Evolutionary conservation across 495 filamentous ascomycete genomes (phyloP).

Genomic region (Penicillium tannophilum): DNA sequence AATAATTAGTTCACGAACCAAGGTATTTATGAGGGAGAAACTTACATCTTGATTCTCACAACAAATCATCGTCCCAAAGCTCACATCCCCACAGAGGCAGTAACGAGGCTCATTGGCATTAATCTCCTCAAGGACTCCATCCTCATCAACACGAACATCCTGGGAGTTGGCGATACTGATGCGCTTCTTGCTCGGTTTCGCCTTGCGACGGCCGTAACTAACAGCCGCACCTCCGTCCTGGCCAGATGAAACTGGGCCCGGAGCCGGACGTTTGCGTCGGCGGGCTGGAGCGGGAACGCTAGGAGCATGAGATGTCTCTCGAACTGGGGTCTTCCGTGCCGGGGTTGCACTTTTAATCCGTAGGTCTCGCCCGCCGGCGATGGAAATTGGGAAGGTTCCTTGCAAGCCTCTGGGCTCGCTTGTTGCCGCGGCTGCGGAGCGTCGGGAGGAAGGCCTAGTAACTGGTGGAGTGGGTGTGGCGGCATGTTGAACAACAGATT

Average conservation of each 20-base stretch:
- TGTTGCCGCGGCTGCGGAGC: conserved; percentile 43
- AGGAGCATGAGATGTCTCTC: conserved; percentile 51
- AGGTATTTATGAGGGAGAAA: conserved; percentile 21
- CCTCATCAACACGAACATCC: conserved; percentile 49
- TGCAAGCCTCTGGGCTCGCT: conserved; percentile 30
- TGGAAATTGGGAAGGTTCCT: conserved; percentile 14
- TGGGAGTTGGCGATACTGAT: conserved; percentile 39
- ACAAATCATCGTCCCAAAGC: conserved; percentile 91
- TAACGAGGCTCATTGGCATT: conserved; percentile 87
- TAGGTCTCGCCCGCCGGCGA: conserved; percentile 37
- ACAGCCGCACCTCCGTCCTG: conserved; percentile 73
- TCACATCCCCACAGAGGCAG: conserved; percentile 89
- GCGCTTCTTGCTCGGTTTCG: conserved; percentile 66
- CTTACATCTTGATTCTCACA: conserved; percentile 91
- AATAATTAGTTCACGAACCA: conserved; percentile 25
- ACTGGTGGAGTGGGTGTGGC: conserved; percentile 37
- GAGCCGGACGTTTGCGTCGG: conserved; percentile 71
- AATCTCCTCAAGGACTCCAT: conserved; percentile 66
- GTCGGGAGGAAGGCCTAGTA: conserved; percentile 47
- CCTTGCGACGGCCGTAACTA: conserved; percentile 77
- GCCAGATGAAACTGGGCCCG: conserved; percentile 68
- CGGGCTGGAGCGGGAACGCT: conserved; percentile 49
- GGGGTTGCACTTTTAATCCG: conserved; percentile 52
- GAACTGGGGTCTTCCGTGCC: conserved; percentile 53
- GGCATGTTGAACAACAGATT: conserved; percentile 17